These are phyloP conservation scores for Botryotinia calthae DNA, from an alignment of 2,329 filamentous ascomycete genomes.

Conservation along the genomic window DNA sequence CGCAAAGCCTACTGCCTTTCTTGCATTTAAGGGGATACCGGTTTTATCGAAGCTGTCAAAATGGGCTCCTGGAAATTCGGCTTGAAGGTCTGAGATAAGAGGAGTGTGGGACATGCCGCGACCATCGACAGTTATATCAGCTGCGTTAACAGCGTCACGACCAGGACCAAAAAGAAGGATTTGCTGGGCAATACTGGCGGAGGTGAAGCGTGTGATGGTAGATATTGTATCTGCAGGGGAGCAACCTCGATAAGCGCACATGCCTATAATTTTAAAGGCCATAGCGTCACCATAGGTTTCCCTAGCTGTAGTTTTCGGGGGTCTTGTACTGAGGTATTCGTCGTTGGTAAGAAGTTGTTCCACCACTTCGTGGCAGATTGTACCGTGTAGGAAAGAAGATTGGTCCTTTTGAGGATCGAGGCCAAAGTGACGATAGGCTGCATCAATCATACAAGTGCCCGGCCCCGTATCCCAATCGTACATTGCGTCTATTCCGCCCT, in stretches of 20 bases:
- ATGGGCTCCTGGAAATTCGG: constrained; percentile 35
- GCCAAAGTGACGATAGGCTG: constrained; percentile 36
- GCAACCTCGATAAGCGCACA: constrained; percentile 35
- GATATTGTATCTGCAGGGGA: constrained; percentile 36
- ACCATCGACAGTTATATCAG: constrained; percentile 37
- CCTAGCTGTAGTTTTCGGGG: constrained; percentile 38
- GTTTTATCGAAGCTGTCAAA: constrained; percentile 38
- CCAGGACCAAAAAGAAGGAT: constrained; percentile 37
- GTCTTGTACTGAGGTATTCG: constrained; percentile 32
- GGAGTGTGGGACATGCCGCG: constrained; percentile 36
- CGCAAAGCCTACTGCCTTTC: constrained; percentile 39
- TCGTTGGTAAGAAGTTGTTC: constrained; percentile 36
- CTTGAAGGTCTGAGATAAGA: constrained; percentile 35
- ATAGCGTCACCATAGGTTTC: constrained; percentile 38
- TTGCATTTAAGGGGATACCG: constrained; percentile 38
- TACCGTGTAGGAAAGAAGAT: constrained; percentile 29
- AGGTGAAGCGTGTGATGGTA: constrained; percentile 38
- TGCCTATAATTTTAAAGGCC: constrained; percentile 34
- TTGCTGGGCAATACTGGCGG: constrained; percentile 38
- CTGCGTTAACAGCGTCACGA: constrained; percentile 34
- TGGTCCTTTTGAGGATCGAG: constrained; percentile 35
- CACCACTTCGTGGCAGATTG: constrained; percentile 37
- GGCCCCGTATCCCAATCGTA: constrained; percentile 40
- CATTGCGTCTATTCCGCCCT: constrained; percentile 38
- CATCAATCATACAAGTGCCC: constrained; percentile 37